phyloP scores from a whole-genome alignment of 2,329 filamentous ascomycete genomes.

The Penicillium italicum region DNA sequence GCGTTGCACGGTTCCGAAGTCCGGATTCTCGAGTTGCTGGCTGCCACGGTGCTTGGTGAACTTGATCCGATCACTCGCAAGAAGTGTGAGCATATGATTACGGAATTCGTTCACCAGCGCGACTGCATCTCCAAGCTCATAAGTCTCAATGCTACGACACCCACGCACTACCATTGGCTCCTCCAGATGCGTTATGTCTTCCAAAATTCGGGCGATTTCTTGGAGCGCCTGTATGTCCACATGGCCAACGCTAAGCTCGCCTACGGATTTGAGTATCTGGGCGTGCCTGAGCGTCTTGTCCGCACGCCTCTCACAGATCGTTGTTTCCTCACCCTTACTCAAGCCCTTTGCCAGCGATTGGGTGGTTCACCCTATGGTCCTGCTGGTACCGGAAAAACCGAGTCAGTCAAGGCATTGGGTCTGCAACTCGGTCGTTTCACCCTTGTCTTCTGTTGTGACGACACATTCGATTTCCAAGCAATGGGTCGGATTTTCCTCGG shows the following conservation, averaged over 20 bases:
- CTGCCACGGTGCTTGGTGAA: conserved; percentile 83
- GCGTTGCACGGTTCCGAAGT: conserved; percentile 77
- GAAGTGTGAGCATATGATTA: conserved; percentile 98
- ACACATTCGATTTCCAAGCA: conserved; percentile 98
- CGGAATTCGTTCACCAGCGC: conserved; percentile 96
- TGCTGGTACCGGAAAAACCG: conserved; percentile 96
- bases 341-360: conserved; percentile 89
- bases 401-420: conserved; percentile 97
- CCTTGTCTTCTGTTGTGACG: conserved; percentile 98
- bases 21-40: conserved; percentile 77
- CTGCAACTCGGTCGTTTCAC: conserved; percentile 96
- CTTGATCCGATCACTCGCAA: conserved; percentile 82
- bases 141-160: conserved; percentile 66
- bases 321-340: conserved; percentile 95
- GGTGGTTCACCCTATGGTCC: conserved; percentile 97
- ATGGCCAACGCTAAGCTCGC: conserved; percentile 96
- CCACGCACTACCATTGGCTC: conserved; percentile 86
- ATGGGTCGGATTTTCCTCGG: conserved; percentile 99
- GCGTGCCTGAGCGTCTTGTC: conserved; percentile 92
- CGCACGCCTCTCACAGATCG: conserved; percentile 95
- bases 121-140: conserved; percentile 87
- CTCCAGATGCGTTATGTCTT: conserved; percentile 98
- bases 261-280: conserved; percentile 97
- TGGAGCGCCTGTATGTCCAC: conserved; percentile 80
- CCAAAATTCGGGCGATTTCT: conserved; percentile 70